Base-by-base conservation (phyloP, 1,284 basidiomycete genomes). In the Puccinia triticina region DNA sequence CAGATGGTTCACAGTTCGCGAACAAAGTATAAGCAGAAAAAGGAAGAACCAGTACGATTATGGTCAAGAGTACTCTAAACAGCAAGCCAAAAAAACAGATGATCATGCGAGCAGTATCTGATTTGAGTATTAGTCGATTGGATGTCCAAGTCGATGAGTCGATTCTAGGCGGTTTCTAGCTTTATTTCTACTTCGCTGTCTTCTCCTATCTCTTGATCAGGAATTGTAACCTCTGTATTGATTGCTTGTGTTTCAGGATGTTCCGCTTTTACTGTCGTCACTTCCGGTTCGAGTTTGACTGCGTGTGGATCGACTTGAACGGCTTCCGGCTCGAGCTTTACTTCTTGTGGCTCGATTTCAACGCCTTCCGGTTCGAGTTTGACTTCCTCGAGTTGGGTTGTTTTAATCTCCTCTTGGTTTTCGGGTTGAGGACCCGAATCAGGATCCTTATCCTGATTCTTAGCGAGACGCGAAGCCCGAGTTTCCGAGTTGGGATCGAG, bases 401-500 rank as follows among this genome's bases (percentile, higher is more conserved):
- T 10, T 67, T 37, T 67, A 40, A 67, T 18, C 10, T 67, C 34
- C n/a, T 67, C 64, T 67, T 67, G 34, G 32, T 37, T 29, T 40
- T 67, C n/a, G 64, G 40, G 12, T 23, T n/a, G 26, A 43, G 64
- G 34, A 37, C 40, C 32, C 18, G 32, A 67, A 67, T 67, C 12
- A 59, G 57, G 26, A 59, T 21, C 57, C 14, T n/a, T 7, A 18
- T 67, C 7, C 64, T 67, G 32, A 37, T 67, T 18, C 14, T 67
- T 67, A 29, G 23, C 23, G n/a, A 40, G 64, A 37, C 64, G 32
- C 23, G 32, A n/a, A 37, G 40, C 64, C 21, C 11, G 32, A n/a
- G 37, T 77, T 29, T 57, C 23, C 21, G 64, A 43, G 40, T 67
- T 40, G 5, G 40, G 64, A 37, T 67, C 89, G 89, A 5, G 89